Evolutionary conservation across 176 grass and related monocot species (phyloP).

Genomic region (Elaeis guineensis): DNA sequence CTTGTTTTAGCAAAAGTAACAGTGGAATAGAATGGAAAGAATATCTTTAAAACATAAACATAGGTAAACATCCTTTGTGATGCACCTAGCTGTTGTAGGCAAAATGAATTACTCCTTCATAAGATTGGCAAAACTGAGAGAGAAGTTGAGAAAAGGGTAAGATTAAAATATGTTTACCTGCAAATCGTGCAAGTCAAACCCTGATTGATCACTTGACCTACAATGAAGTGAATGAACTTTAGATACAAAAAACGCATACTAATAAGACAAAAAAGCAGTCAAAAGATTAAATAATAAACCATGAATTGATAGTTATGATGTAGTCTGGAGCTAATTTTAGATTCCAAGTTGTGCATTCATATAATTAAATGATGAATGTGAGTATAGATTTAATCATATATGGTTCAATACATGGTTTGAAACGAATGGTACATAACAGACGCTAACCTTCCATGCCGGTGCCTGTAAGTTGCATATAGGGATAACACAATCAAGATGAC

Average conservation of each 20-base stretch:
- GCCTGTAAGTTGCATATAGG: slow-evolving; percentile 17
- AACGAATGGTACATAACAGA: neutral
- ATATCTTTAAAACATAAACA: neutral
- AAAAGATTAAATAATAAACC: slow-evolving; percentile 1
- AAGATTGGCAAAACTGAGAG: neutral
- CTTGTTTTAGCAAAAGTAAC: neutral
- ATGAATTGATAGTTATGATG: neutral
- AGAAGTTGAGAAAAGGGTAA: neutral
- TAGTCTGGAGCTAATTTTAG: too few relatives aligned
- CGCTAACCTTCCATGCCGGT: slow-evolving; percentile 11
- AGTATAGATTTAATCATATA: too few relatives aligned
- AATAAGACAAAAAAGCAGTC: neutral
- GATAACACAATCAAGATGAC: slow-evolving; percentile 13
- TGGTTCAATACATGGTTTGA: neutral
- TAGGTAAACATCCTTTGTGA: too few relatives aligned
- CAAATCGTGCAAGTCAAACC: slow-evolving; percentile 13
- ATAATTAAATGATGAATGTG: too few relatives aligned
- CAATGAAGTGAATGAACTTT: slow-evolving; percentile 8
- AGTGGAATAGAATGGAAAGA: neutral
- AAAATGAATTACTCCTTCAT: neutral
- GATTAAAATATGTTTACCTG: slow-evolving; percentile 1
- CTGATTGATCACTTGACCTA: slow-evolving; percentile 19
- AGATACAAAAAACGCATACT: neutral
- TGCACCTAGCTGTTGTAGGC: too few relatives aligned
- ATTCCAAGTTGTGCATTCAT: too few relatives aligned